A percentile compares a stretch with the other conserved stretches of the same genome.
Evolutionary conservation across 768 basidiomycete genomes (phyloP).

Genomic region (Suillus lakei): DNA sequence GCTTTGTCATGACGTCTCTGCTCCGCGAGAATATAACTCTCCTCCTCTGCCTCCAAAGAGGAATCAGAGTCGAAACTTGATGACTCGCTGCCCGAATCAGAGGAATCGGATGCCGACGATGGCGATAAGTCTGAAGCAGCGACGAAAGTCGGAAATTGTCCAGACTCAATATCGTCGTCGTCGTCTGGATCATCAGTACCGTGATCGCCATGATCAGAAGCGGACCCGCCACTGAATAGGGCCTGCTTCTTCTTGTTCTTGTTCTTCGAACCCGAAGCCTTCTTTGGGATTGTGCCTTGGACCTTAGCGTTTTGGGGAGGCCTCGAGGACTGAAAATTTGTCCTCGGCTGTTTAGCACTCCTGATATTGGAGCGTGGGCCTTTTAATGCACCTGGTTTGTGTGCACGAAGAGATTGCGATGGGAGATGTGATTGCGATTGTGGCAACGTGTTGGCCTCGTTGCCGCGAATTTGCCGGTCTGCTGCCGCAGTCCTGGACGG

Average conservation of each 20-base stretch:
- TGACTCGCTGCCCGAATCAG: constrained; percentile 38
- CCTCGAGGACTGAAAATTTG: constrained; percentile 39
- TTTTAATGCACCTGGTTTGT: constrained; percentile 28
- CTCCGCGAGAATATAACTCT: constrained; percentile 59
- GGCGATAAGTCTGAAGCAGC: constrained; percentile 64
- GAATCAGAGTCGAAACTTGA: constrained; percentile 56
- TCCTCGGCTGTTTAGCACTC: constrained; percentile 24
- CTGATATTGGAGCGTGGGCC: constrained; percentile 26
- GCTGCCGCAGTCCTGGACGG: constrained; percentile 17
- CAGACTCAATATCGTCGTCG: constrained; percentile 39
- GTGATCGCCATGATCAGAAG: constrained; percentile 38
- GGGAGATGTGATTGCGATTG: constrained; percentile 41
- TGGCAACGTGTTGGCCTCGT: constrained; percentile 40
- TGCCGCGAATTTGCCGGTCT: constrained; percentile 30
- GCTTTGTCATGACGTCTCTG: constrained; percentile 50
- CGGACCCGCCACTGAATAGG: constrained; percentile 21
- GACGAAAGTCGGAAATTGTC: constrained; percentile 68
- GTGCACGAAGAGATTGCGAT: constrained; percentile 25
- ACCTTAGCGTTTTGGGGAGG: constrained; percentile 42
- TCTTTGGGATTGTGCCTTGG: constrained; percentile 40
- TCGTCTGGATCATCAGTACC: constrained; percentile 32
- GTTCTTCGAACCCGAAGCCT: constrained; percentile 21
- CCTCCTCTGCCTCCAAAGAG: constrained; percentile 64
- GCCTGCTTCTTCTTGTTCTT: constrained; percentile 20
- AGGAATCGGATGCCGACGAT: constrained; percentile 52